phyloP scores from a whole-genome alignment of 495 filamentous ascomycete species.

The Lophium mytilinum region DNA sequence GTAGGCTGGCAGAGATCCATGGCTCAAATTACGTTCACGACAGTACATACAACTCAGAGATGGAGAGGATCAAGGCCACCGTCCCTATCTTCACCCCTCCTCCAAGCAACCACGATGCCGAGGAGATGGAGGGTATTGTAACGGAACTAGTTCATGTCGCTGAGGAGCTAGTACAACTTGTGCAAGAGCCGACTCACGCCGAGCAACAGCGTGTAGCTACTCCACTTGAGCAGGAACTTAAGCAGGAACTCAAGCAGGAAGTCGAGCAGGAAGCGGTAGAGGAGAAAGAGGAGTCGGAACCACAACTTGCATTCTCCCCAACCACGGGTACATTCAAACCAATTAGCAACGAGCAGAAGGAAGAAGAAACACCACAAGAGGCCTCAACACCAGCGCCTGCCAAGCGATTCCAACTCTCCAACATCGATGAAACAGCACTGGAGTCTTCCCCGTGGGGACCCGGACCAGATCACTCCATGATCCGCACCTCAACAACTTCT shows the following conservation, averaged over 20 bases:
- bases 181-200: background rate
- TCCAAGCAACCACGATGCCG: constrained; percentile 15
- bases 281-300: constrained; percentile 1
- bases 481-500: constrained; percentile 7
- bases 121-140: constrained; percentile 10
- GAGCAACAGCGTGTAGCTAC: background rate
- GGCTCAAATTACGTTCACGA: constrained; percentile 48
- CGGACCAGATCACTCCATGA: constrained; percentile 15
- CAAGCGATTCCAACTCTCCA: background rate
- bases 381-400: constrained; percentile 5
- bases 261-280: background rate
- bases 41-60: constrained; percentile 20
- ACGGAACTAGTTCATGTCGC: background rate
- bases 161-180: background rate
- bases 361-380: background rate
- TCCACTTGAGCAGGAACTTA: background rate
- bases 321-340: constrained; percentile 27
- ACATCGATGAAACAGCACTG: constrained; percentile 4
- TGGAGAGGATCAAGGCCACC: constrained; percentile 26
- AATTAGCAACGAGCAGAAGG: constrained; percentile 12
- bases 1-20: constrained; percentile 46
- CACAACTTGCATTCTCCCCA: constrained; percentile 25
- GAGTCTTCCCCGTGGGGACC: constrained; percentile 22
- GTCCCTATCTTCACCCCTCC: constrained; percentile 21
- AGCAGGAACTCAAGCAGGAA: background rate